Conservation (phyloP, 2,329 filamentous ascomycete genomes). For the Pseudocercospora eumusae region DNA sequence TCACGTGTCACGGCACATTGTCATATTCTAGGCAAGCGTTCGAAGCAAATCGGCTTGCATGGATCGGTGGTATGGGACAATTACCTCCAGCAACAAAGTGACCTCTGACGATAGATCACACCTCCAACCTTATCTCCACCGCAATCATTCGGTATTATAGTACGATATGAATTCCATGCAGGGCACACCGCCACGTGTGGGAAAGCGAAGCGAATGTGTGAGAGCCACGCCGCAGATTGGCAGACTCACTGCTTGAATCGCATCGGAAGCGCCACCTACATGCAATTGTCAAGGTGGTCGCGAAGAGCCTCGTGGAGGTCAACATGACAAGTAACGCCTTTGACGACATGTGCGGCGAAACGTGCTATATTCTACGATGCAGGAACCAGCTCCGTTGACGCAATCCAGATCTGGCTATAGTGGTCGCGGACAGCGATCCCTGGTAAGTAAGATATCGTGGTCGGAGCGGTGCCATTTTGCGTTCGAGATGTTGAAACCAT, state of each 20-base stretch:
- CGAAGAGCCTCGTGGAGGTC: not conserved
- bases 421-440: not conserved
- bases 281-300: not conserved
- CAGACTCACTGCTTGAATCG: not conserved
- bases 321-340: not conserved
- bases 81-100: not conserved
- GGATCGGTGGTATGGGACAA: not conserved
- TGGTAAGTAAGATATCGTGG: not conserved
- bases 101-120: not conserved
- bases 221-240: not conserved
- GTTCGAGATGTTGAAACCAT: slow-evolving; percentile 1
- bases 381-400: not conserved
- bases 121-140: too few species aligned
- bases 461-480: not conserved
- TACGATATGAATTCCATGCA: too few species aligned
- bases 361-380: not conserved
- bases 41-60: not conserved
- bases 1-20: too few species aligned
- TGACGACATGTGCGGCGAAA: not conserved
- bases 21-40: not conserved
- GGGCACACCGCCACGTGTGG: too few species aligned
- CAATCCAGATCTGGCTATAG: not conserved
- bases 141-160: too few species aligned
- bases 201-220: not conserved
- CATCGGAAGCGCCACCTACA: not conserved